Evolutionary conservation across 345 rosid genomes (phyloP), one percentile per base, ranked within the genome.

Genomic region (Pistacia vera): DNA sequence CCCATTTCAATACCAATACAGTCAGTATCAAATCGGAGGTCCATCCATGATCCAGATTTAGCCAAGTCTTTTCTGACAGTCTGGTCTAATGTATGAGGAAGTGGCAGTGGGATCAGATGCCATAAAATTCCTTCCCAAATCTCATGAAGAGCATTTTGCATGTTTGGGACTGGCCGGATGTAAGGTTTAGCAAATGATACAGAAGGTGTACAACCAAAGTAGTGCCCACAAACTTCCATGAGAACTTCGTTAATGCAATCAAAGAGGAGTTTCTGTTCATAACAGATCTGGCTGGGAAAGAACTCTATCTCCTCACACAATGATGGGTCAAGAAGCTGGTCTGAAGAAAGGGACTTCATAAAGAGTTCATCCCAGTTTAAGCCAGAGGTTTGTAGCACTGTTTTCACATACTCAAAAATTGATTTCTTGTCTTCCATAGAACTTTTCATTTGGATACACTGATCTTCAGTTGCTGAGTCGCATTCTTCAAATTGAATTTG

Each of bases 181-280:
- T 70, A 73, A 5, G 90, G 90, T 79, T 87, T 90, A 54, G 75
- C 59, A 70, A 86, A 87, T 56, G 89, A 83, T 54, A 86, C 78
- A 80, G 89, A 85, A 14, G 89, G 89, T 20, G 87, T 87, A 80
- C 82, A 83, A 81, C 90, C 85, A 30, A 75, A 68, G 58, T 81
- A 77, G 71, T 81, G 76, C 22, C 72, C 86, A 58, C 87, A 88
- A 55, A 91, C 73, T 82, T 91, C 95, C 82, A 81, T 58, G 58
- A 96, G 92, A 83, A 85, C 93, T 80, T 96, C 99, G 10, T 91
- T 90, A 69, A 90, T 86, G 73, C 92, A 89, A 81, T 93, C 92
- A 35, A 90, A 91, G 64, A 93, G 87, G 62, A 92, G 90, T 68
- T 84, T 81, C 71, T 83, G 79, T 44, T 84, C 87, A n/a, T 8